Evolutionary conservation across 257 asterid species (phyloP), one percentile per base, ranked within the genome.

Genomic region (Scutellaria minor): DNA sequence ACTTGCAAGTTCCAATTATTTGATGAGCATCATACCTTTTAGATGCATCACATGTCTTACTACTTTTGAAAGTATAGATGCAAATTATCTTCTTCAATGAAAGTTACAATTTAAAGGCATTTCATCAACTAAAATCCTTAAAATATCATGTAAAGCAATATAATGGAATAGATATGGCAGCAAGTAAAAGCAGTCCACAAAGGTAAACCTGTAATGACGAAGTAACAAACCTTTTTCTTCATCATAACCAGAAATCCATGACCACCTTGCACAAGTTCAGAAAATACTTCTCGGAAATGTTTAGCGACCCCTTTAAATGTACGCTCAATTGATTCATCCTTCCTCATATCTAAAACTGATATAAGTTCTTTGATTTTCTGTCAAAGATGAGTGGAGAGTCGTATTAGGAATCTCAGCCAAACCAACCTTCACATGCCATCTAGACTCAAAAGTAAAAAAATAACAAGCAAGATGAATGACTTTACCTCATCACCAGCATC

Each of bases 201-300:
- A 57, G 58, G 50, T 35, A 52, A 31, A 68, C 53, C 18, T 55
- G 77, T 60, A 52, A 50, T 14, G 65, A 66, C 12, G 62, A 75
- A 18, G 78, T 71, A 67, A 77, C 89, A 24, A 77, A 91, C 99
- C 99, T 90, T 91, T 78, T 89, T 91, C 93, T 92, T 95, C 97
- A 91, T 88, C 96, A 95, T 95, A 73, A 90, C 88, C 75, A 95
- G 78, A 84, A 79, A 78, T 40, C 99, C 99, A 78, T 88, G 97
- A 76, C 99, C 99, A 50, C 97, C 99, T 90, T 89, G 99, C 73
- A 95, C 99, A 31, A 95, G 97, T 80, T 95, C 98, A 45, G 98
- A 85, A 74, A 95, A 95, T 55, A 95, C 99, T 80, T 95, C 98
- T 64, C 97, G 95, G 64, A 95, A 95, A 84, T 95, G 93, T 84